Base-by-base conservation (phyloP, 2,329 filamentous ascomycete genomes). In the Trichoderma atrobrunneum region DNA sequence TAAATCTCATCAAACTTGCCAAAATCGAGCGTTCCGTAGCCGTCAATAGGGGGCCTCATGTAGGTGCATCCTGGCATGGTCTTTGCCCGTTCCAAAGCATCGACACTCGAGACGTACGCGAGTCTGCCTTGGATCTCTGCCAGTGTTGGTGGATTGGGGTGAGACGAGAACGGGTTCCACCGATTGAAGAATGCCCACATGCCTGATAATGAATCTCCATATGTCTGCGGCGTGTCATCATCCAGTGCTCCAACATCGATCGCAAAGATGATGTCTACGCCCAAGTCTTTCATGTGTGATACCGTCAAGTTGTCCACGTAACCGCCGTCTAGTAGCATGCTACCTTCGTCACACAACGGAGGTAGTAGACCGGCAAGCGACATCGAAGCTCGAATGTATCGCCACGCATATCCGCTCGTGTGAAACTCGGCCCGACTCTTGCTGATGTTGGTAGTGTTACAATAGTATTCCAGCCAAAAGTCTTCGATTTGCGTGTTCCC, bases 391-490 rank as follows among this genome's bases (percentile, higher is more conserved):
- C 96, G 89, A 28, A 99, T 93, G 78, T 99, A 99, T 56, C 97
- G 90, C 96, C 96, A 99, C 0, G 96, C 95, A 78, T 99, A 99
- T 16, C 96, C 96, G 73, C 93, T 96, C 0, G 94, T 98, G 82
- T 99, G 96, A 75, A 97, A 95, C 80, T 99, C 96, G 3, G 90
- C 90, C 24, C 95, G 89, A 73, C 93, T 96, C 81, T 97, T 97
- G 84, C 93, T 97, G 82, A 99, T 98, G 81, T 98, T 99, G 48
- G 97, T 99, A 0, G 96, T 98, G 82, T 99, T 99, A 87, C 97
- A 99, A 84, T 99, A 99, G 80, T 94, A 99, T 76, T 97, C 94
- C 12, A 99, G 88, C 96, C 96, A 99, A 78, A 98, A 99, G 81
- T 99, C 96, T 82, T 99, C 96, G 72, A 99, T 98, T 79, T 98